Evolutionary conservation across 192 early-diverging fungal genomes (phyloP).

Genomic region (Gonapodya prolifera): DNA sequence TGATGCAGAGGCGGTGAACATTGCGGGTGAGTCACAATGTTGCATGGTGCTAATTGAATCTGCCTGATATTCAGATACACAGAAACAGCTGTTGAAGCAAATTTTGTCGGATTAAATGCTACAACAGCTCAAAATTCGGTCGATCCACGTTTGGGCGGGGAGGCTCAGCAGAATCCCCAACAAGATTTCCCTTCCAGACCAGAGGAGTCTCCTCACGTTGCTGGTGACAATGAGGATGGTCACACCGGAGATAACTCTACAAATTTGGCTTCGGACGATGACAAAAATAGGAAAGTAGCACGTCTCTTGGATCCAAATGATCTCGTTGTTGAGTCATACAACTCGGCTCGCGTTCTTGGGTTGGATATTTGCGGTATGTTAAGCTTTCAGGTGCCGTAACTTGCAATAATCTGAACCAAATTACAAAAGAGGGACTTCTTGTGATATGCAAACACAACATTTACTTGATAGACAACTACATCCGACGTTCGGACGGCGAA

Average conservation of each 20-base stretch:
- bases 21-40: not conserved
- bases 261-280: slow-evolving; percentile 36
- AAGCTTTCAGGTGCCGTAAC: not conserved
- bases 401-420: slow-evolving; percentile 15
- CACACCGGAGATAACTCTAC: slow-evolving; percentile 30
- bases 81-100: not conserved
- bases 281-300: slow-evolving; percentile 57
- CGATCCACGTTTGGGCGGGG: no score
- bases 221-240: slow-evolving; percentile 18
- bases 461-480: slow-evolving; percentile 61
- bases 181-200: no score
- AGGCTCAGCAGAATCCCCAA: no score
- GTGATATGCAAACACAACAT: slow-evolving; percentile 56
- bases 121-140: no score
- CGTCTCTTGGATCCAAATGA: slow-evolving; percentile 55
- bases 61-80: not conserved
- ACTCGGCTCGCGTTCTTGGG: slow-evolving; percentile 50
- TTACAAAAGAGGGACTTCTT: slow-evolving; percentile 44
- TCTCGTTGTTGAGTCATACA: slow-evolving; percentile 54
- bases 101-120: no score
- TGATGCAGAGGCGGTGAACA: not conserved
- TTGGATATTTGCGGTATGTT: slow-evolving; percentile 51
- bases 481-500: slow-evolving; percentile 45
- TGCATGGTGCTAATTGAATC: not conserved
- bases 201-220: not conserved